Base-by-base conservation (phyloP, 2,329 filamentous ascomycete genomes). In the Fusarium sp. region DNA sequence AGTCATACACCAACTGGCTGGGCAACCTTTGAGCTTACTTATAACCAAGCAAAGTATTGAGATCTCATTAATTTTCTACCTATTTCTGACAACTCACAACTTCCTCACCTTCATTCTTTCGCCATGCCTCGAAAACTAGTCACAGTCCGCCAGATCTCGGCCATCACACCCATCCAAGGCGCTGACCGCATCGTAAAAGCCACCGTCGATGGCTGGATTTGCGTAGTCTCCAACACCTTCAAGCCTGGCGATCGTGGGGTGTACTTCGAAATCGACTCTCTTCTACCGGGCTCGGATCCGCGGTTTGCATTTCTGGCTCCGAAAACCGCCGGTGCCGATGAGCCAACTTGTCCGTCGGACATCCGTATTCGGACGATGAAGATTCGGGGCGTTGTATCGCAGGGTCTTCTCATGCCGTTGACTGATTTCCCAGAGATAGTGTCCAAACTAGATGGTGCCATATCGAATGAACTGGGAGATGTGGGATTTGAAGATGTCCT, bases 201-300 rank as follows among this genome's bases (percentile, higher is more conserved):
- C 33, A 54, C 71, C 5, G 44, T 73, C 35, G 71, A 70, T 41
- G 69, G 67, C 35, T 73, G 71, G 71, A 65, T 56, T 20, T 72
- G 71, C 45, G 37, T 73, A n/a, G 67, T 73, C 19, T 23, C 54
- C 5, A 60, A 56, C 10, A 37, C 53, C 7, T 73, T 73, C 27
- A n/a, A 63, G 11, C 23, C 23, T 2, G 65, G 69, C 11, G 71
- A 70, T 30, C 40, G 53, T 8, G 71, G 61, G 2, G 44, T 73
- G 2, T 73, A 70, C 44, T 69, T 73, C 32, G 69, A 73, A 44
- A 72, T 73, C 19, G 71, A 72, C 56, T 65, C 63, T 30, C 56
- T 73, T n/a, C 56, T 73, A 4, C 71, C 71, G 39, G 59, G 49
- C 13, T 55, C 50, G 13, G 71, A 73, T 20, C 51, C 55, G 17